phyloP scores from a whole-genome alignment of 768 basidiomycete genomes.

The Mycena sanguinolenta region DNA sequence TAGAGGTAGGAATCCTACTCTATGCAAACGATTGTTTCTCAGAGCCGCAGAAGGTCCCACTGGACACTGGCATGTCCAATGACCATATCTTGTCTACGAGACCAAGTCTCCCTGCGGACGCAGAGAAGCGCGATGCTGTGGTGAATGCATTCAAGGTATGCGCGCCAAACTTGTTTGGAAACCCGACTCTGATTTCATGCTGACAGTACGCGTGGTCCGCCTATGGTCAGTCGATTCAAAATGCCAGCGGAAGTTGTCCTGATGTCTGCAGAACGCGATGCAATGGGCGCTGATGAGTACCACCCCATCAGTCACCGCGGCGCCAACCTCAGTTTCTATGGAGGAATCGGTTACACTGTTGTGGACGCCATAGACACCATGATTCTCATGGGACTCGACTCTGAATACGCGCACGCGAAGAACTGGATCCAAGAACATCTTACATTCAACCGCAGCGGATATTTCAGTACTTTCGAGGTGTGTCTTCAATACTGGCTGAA shows the following conservation, averaged over 20 bases:
- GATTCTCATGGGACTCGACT: constrained; percentile 84
- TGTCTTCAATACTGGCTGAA: background rate
- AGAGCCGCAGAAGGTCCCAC: no score
- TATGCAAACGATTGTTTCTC: no score
- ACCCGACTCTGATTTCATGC: no score
- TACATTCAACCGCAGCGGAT: constrained; percentile 79
- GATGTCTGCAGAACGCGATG: constrained; percentile 74
- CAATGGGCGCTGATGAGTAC: constrained; percentile 93
- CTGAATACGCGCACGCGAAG: constrained; percentile 82
- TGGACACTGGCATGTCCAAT: no score
- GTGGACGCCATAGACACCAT: constrained; percentile 91
- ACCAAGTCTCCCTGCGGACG: no score
- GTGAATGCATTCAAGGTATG: no score
- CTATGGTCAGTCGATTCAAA: constrained; percentile 52
- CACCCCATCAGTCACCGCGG: constrained; percentile 85
- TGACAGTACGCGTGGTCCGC: constrained; percentile 85
- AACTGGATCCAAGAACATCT: constrained; percentile 82
- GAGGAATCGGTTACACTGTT: constrained; percentile 88
- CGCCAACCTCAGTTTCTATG: constrained; percentile 76
- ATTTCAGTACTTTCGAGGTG: constrained; percentile 88
- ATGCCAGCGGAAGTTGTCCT: background rate
- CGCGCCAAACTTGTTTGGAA: no score
- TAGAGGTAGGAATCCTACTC: no score
- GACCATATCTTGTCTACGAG: no score
- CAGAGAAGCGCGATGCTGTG: no score